phyloP scores from a whole-genome alignment of 495 filamentous ascomycete genomes.

The Lichina pygmaea region DNA sequence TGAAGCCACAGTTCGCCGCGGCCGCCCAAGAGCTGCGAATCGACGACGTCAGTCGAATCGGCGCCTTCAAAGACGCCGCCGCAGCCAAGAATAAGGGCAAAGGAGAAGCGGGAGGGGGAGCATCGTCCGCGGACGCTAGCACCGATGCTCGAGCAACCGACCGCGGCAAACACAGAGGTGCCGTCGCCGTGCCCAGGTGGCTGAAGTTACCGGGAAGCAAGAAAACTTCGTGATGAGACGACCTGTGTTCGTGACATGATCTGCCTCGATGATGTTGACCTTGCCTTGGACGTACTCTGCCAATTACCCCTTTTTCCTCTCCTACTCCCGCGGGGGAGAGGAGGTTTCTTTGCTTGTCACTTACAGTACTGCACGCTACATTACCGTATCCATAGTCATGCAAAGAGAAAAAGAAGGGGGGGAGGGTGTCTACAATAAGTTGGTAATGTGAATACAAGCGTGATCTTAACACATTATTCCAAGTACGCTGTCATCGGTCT shows the following conservation, averaged over 20 bases:
- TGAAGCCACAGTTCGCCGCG: slow-evolving; percentile 39
- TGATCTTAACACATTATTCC: no score
- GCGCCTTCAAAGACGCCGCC: slow-evolving; percentile 16
- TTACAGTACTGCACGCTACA: not conserved
- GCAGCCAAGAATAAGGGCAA: slow-evolving; percentile 15
- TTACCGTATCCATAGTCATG: not conserved
- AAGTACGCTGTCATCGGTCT: no score
- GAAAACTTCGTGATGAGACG: not conserved
- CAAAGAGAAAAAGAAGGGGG: not conserved
- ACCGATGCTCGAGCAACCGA: slow-evolving; percentile 8
- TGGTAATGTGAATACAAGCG: no score
- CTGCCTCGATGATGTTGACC: no score
- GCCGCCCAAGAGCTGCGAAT: slow-evolving; percentile 40
- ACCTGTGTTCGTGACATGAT: no score
- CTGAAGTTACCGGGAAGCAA: slow-evolving; percentile 31
- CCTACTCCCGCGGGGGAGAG: no score
- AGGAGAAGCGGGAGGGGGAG: slow-evolving; percentile 10
- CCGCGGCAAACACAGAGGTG: slow-evolving; percentile 11
- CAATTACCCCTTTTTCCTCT: not conserved
- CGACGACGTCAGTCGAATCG: slow-evolving; percentile 14
- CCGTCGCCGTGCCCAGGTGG: slow-evolving; percentile 34
- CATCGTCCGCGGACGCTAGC: not conserved
- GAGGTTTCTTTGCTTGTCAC: not conserved
- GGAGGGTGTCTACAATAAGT: not conserved
- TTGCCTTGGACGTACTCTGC: no score